Percentiles rank a stretch among this genome's conserved stretches.
These are phyloP conservation scores for Scheffersomyces insectosa DNA, from an alignment of 1,139 yeast species.

Conservation along the genomic window DNA sequence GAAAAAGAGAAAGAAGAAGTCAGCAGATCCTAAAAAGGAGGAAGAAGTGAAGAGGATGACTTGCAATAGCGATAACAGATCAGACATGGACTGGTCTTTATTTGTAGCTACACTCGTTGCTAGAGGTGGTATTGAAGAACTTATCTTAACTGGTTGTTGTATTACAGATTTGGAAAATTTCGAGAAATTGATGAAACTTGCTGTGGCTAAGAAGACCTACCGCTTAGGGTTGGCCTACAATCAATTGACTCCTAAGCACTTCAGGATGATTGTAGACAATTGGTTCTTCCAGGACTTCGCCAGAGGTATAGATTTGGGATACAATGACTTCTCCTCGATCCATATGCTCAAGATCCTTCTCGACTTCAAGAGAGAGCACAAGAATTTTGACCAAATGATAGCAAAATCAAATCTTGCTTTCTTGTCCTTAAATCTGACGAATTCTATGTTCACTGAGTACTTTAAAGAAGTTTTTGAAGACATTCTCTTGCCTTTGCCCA, in stretches of 20 bases:
- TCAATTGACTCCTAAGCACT: constrained; percentile 52
- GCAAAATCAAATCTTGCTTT: constrained; percentile 34
- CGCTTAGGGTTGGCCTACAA: constrained; percentile 73
- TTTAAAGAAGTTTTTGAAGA: constrained; percentile 36
- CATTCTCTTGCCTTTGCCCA: constrained; percentile 43
- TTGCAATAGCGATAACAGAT: constrained; percentile 56
- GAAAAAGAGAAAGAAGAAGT: constrained; percentile 36
- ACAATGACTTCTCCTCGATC: constrained; percentile 57
- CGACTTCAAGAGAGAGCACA: constrained; percentile 19
- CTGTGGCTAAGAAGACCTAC: constrained; percentile 50
- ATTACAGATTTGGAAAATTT: constrained; percentile 57
- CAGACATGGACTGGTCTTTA: constrained; percentile 77
- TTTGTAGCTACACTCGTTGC: constrained; percentile 68
- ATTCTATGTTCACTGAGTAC: constrained; percentile 32
- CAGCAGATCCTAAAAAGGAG: constrained; percentile 19
- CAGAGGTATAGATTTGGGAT: constrained; percentile 69
- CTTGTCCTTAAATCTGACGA: constrained; percentile 55
- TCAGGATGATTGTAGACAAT: constrained; percentile 45
- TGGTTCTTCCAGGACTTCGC: constrained; percentile 40
- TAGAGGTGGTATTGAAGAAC: constrained; percentile 71
- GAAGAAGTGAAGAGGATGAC: constrained; percentile 52
- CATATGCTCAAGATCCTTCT: constrained; percentile 28
- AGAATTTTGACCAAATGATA: constrained; percentile 20
- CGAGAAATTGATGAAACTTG: constrained; percentile 56
- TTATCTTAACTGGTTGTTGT: constrained; percentile 72